Conservation (phyloP, 2,329 filamentous ascomycete genomes). For the Triangularia verruculosa region DNA sequence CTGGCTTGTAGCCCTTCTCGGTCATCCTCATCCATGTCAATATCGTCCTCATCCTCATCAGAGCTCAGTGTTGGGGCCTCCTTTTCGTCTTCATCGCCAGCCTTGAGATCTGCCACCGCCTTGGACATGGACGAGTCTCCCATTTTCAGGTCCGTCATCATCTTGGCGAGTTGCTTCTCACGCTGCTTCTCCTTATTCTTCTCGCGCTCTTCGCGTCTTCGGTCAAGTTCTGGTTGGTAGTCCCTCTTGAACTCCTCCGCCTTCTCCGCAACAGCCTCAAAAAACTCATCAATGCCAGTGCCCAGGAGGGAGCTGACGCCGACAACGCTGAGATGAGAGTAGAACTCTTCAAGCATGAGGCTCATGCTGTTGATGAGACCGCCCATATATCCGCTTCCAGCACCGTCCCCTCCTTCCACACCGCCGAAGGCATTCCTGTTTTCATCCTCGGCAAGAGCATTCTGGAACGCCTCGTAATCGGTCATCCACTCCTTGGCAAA, state of each 20-base stretch:
- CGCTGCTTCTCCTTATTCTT: slow-evolving; percentile 67
- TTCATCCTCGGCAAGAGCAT: slow-evolving; percentile 77
- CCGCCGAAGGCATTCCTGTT: slow-evolving; percentile 72
- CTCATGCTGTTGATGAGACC: slow-evolving; percentile 97
- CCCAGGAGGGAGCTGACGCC: slow-evolving; percentile 92
- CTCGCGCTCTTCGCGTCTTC: slow-evolving; percentile 70
- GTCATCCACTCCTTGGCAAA: slow-evolving; percentile 99
- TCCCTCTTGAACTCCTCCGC: slow-evolving; percentile 83
- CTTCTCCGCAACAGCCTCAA: slow-evolving; percentile 83
- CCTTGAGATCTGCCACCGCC: slow-evolving; percentile 32
- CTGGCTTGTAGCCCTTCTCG: slow-evolving; percentile 67
- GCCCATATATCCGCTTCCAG: slow-evolving; percentile 93
- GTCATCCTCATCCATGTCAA: slow-evolving; percentile 57
- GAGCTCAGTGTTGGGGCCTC: slow-evolving; percentile 38
- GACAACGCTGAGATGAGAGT: slow-evolving; percentile 88
- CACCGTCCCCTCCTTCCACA: slow-evolving; percentile 59
- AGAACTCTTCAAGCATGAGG: slow-evolving; percentile 95
- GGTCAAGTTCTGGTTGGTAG: slow-evolving; percentile 89
- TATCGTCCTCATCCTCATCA: slow-evolving; percentile 56
- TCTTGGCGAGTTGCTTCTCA: slow-evolving; percentile 80
- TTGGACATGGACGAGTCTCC: slow-evolving; percentile 29
- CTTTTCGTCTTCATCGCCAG: slow-evolving; percentile 44
- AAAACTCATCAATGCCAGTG: slow-evolving; percentile 89
- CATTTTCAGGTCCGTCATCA: slow-evolving; percentile 88
- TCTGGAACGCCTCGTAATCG: slow-evolving; percentile 94